These are phyloP conservation scores for Mucor mucedo DNA, from an alignment of 371 early-diverging fungal species.

Conservation along the genomic window DNA sequence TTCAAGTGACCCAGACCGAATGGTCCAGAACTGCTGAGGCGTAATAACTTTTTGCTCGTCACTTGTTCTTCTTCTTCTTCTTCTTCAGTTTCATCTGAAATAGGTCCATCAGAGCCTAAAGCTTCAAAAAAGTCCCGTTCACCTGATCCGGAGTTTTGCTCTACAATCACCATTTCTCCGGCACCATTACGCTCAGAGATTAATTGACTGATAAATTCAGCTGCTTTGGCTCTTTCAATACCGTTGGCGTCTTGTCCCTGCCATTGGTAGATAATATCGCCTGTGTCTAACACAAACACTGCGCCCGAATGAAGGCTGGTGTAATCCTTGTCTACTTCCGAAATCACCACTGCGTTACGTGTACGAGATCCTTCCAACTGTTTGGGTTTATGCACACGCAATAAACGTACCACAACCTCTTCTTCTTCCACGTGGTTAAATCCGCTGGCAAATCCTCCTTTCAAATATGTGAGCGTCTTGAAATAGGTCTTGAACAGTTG, in stretches of 20 bases:
- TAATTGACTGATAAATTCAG: slow-evolving; percentile 67
- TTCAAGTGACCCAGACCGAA: slow-evolving; percentile 43
- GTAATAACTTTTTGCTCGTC: slow-evolving; percentile 54
- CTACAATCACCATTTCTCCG: slow-evolving; percentile 70
- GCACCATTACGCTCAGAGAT: slow-evolving; percentile 67
- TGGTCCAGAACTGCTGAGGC: slow-evolving; percentile 40
- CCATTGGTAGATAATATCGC: slow-evolving; percentile 74
- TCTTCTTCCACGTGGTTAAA: slow-evolving; percentile 76
- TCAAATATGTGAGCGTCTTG: slow-evolving; percentile 54
- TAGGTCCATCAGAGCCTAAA: slow-evolving; percentile 69
- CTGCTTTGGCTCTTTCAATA: slow-evolving; percentile 75
- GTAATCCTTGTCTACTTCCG: slow-evolving; percentile 63
- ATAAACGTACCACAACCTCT: slow-evolving; percentile 63
- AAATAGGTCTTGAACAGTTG: slow-evolving; percentile 72
- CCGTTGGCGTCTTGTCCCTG: slow-evolving; percentile 73
- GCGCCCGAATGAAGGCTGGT: slow-evolving; percentile 74
- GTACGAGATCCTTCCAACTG: slow-evolving; percentile 44
- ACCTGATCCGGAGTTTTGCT: slow-evolving; percentile 66
- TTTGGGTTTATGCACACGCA: slow-evolving; percentile 67
- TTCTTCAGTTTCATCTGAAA: slow-evolving; percentile 52
- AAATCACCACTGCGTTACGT: slow-evolving; percentile 60
- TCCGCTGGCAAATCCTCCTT: slow-evolving; percentile 82
- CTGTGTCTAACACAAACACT: slow-evolving; percentile 80
- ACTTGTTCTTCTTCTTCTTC: slow-evolving; percentile 43
- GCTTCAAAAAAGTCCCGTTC: slow-evolving; percentile 66